Evolutionary conservation across 2,329 filamentous ascomycete genomes (phyloP).

Genomic region (Talaromyces sp.): DNA sequence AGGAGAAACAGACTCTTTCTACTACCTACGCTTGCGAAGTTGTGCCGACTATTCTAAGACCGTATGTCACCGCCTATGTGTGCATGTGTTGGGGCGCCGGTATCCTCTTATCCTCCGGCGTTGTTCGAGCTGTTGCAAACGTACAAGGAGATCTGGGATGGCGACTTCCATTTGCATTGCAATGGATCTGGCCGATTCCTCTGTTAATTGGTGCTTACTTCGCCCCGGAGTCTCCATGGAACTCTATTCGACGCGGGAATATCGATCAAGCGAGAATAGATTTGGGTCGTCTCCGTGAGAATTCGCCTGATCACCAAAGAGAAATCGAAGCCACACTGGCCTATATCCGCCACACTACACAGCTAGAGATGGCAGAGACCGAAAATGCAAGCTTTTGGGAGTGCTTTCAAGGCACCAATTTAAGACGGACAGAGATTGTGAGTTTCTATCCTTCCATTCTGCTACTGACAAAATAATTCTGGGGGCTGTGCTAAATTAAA

Average conservation of each 20-base stretch:
- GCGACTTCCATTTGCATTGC: conserved; percentile 47
- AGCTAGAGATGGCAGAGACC: conserved; percentile 71
- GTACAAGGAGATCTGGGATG: conserved; percentile 47
- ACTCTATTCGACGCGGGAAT: conserved; percentile 44
- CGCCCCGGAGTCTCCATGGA: conserved; percentile 49
- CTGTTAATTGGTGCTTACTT: conserved; percentile 42
- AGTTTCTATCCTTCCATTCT: conserved; percentile 24
- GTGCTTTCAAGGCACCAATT: conserved; percentile 75
- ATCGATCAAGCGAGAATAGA: conserved; percentile 42
- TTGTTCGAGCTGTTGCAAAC: conserved; percentile 44
- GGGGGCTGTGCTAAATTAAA: not conserved
- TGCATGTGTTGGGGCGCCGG: conserved; percentile 45
- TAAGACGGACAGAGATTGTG: conserved; percentile 70
- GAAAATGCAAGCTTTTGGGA: conserved; percentile 69
- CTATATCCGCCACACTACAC: conserved; percentile 63
- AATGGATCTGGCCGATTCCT: conserved; percentile 51
- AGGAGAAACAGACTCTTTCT: conserved; percentile 45
- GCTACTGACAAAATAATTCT: not conserved
- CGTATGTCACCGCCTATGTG: conserved; percentile 43
- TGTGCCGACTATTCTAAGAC: conserved; percentile 40
- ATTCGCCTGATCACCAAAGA: conserved; percentile 58
- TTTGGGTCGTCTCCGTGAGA: conserved; percentile 41
- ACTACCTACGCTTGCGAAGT: conserved; percentile 45
- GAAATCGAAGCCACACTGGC: conserved; percentile 66
- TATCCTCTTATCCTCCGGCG: conserved; percentile 47